Base-by-base conservation (phyloP, 495 filamentous ascomycete genomes). In the Penicillium simplicissimum region DNA sequence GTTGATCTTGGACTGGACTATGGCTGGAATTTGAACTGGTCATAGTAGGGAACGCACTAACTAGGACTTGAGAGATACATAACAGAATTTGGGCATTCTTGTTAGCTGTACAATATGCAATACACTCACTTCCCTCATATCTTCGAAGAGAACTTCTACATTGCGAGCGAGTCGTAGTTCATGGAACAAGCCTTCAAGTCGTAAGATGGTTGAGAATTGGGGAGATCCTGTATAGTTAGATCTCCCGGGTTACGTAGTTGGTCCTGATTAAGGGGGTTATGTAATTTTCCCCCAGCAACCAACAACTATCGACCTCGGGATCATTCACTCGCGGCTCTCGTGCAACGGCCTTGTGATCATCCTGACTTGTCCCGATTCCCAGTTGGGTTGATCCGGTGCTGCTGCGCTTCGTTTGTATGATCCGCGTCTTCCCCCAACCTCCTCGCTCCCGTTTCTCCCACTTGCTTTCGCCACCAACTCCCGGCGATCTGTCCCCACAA, bases 11-110 rank as follows among this genome's bases (percentile, higher is more conserved):
- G 75, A 38, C 57, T 79, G 14, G 75, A 78, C 45, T 69, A 76
- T 52, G 76, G 76, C 38, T 79, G 76, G 76, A 72, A 71, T 53
- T 60, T 76, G 65, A 70, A 76, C 43, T 76, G 76, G 74, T 66
- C 64, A 45, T 69, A 74, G 17, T 66, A 59, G 52, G 42, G 34
- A 55, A 25, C 23, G 23, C n/a, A 8, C 19, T 37, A 5, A 4
- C 25, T 28, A 28, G 25, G 4, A 28, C 4, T 28, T 28, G 25
- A 28, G 28, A 7, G 28, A 7, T 7, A 31, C 28, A 31, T 31
- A 31, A 31, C 4, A 6, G 2, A 6, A 7, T 31, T 31, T 31
- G 42, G n/a, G n/a, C 40, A 9, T 19, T 7, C 40, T 42, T 19
- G n/a, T 19, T 15, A n/a, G 21, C 19, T 45, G 42, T 45, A 45